Evolutionary conservation across 2,329 filamentous ascomycete genomes (phyloP), one percentile per base, ranked within the genome.

Genomic region (Penicillium sp.): DNA sequence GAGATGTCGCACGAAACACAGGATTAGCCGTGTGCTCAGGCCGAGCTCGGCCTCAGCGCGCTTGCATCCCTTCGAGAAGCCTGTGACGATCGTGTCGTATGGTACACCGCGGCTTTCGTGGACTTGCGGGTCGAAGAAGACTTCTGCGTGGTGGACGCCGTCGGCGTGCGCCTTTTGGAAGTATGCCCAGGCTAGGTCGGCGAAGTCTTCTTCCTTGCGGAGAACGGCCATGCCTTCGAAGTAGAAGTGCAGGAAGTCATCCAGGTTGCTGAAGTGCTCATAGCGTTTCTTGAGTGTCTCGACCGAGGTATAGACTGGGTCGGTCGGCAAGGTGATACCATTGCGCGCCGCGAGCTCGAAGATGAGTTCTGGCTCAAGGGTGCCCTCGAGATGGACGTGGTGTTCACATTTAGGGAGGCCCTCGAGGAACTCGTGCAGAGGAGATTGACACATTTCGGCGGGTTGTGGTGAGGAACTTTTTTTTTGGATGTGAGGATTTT

Each of bases 101-200:
- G 79, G 64, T 4, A 93, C 76, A 6, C 86, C 86, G 19, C 89
- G 82, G 13, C 75, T 76, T 5, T 85, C 82, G 72, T 93, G 90
- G 1, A 87, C 88, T 73, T 93, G 89, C 1, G 89, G 89, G 71
- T 93, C 90, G 76, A 93, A 92, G 77, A 91, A 93, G 62, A 91
- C 82, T 73, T 93, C 89, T 15, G 87, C 87, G 68, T 93, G 89
- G 49, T 83, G 80, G 1, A 92, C 86, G 38, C 85, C 84, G 61
- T 91, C 85, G 1, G 76, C 75, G 33, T 84, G 80, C 2, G 88
- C 89, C 57, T 82, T 83, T 33, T 79, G 68, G 71, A 92, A 89
- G 76, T 93, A 93, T 61, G 83, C 82, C 78, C 85, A 89, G 6
- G 88, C 88, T 12, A 93, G 80, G 53, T 83, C 83, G 70, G 89